Evolutionary conservation across 2,329 filamentous ascomycete species (phyloP), one percentile per base, ranked within the genome.

Genomic region (Drechslera avenae): DNA sequence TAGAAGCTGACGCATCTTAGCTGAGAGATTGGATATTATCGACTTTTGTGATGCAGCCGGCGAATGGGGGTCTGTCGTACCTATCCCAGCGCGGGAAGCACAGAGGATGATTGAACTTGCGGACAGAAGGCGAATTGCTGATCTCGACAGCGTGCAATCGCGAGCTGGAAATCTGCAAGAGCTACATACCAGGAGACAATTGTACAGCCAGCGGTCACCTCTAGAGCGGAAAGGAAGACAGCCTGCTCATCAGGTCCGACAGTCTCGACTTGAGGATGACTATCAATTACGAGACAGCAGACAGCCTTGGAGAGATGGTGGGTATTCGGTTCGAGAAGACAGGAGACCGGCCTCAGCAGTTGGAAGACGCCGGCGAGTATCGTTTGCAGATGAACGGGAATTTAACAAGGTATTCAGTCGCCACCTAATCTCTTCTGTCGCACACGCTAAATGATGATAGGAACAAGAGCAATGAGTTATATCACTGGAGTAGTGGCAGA

Each of bases 11-110:
- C 5, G 7, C 1, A 12, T 1, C 4, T 31, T 17, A 63, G 58
- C n/a, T 4, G 51, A 66, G 8, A 42, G 54, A 5, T 3, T 41
- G 5, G 54, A 58, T 1, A 58, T 67, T 2, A 56, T 67, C 14
- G 47, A 69, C 17, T 69, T 69, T 18, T 58, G 51, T 8, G 64
- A 69, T 14, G 58, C 66, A 6, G 66, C 66, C 2, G 34, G 41
- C 7, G 66, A 69, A 39, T 69, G 66, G 66, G 66, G 66, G 0
- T 67, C 64, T 0, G 50, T 46, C 1, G 59, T 69, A 2, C 57
- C 52, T n/a, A 45, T 69, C 3, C 64, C 63, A 12, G 53, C 48
- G 3, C 21, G 40, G 1, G 61, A 69, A 14, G 54, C 55, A 10
- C 28, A 56, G 7, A 44, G 55, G 3, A 63, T 68, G 56, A 39